Evolutionary conservation across 148 eudicot genomes (phyloP).

Genomic region (Chenopodium formosanum): DNA sequence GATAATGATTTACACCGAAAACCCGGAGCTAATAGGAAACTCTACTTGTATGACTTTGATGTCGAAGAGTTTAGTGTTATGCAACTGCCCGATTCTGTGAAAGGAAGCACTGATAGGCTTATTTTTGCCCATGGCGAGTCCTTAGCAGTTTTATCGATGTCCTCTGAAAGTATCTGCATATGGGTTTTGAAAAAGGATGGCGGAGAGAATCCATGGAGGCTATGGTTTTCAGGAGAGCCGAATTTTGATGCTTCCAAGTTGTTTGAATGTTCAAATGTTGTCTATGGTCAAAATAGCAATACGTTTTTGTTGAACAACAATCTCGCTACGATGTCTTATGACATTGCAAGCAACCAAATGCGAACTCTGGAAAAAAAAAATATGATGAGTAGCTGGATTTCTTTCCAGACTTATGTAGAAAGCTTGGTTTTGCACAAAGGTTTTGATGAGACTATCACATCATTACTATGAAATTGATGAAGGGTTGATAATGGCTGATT

Average conservation of each 20-base stretch:
- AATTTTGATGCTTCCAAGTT: neutral
- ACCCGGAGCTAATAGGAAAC: neutral
- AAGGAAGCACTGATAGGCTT: neutral
- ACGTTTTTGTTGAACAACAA: too few relatives aligned
- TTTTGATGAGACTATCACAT: neutral
- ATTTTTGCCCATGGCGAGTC: neutral
- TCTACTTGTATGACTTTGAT: slow-evolving; percentile 9
- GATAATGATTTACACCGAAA: neutral
- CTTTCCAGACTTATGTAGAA: neutral
- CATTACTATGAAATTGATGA: neutral
- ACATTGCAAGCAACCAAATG: neutral
- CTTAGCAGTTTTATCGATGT: neutral
- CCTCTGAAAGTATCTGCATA: neutral
- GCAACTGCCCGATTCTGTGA: neutral
- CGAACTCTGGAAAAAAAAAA: neutral
- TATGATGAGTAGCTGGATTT: too few relatives aligned
- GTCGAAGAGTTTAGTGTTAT: neutral
- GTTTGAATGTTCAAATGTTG: neutral
- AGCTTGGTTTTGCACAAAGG: slow-evolving; percentile 4
- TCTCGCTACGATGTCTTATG: neutral
- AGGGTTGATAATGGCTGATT: too few relatives aligned
- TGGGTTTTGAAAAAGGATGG: neutral
- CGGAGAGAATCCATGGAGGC: neutral
- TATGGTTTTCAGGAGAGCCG: neutral
- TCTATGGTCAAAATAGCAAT: neutral